Evolutionary conservation across 352 stramenopile genomes (phyloP).

Genomic region (Phytophthora hibernalis): DNA sequence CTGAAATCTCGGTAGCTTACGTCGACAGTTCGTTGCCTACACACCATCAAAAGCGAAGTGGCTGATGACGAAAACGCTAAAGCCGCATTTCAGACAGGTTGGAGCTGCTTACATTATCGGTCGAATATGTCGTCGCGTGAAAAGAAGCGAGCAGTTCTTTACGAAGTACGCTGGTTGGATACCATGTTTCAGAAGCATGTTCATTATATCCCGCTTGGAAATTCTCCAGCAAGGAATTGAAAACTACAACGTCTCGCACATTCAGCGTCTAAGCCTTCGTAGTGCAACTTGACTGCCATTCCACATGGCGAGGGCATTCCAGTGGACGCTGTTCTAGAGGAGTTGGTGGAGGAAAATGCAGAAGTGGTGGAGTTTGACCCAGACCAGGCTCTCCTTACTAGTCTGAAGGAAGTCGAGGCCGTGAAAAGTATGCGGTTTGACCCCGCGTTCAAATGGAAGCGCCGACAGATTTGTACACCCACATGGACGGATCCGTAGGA

Average conservation of each 20-base stretch:
- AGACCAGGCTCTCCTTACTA: background rate
- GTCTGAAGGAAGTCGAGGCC: background rate
- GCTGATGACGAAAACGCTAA: no score
- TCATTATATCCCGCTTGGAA: background rate
- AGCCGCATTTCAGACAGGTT: no score
- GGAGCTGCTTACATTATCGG: no score
- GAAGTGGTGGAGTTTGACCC: conserved; percentile 1
- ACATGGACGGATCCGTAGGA: background rate
- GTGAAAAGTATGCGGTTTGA: conserved; percentile 13
- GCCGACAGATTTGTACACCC: background rate
- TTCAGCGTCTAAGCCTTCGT: background rate
- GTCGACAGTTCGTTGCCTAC: no score
- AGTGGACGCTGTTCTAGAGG: background rate
- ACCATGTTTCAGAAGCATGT: conserved; percentile 9
- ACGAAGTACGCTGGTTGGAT: conserved; percentile 15
- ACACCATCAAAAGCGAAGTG: no score
- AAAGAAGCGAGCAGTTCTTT: background rate
- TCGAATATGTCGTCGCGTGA: background rate
- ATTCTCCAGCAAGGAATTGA: conserved; percentile 10
- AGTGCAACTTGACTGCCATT: background rate
- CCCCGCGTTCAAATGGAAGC: background rate
- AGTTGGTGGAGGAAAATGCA: background rate
- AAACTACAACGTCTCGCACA: conserved; percentile 5
- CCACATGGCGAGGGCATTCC: background rate
- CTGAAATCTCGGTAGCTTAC: no score